Conservation (phyloP, 148 eudicot species). For the Diospyros kaki region DNA sequence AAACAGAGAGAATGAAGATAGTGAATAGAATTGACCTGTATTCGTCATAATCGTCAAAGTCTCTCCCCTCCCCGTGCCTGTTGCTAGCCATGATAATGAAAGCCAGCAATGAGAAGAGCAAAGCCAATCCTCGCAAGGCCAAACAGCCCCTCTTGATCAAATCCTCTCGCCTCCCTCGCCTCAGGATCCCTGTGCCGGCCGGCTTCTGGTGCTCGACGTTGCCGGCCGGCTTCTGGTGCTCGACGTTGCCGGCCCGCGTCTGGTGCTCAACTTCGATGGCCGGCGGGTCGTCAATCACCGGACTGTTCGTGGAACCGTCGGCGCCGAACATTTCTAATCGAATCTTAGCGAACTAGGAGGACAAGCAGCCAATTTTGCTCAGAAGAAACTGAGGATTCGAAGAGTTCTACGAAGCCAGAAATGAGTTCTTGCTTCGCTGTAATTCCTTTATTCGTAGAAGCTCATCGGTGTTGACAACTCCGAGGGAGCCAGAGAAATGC, state of each 20-base stretch:
- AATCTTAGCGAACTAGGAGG: neutral
- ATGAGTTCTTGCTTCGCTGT: too few relatives aligned
- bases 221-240: constrained; percentile 5
- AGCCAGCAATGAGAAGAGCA: constrained; percentile 50
- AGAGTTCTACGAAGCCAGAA: too few relatives aligned
- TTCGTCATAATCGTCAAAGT: constrained; percentile 32
- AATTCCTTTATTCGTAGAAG: too few relatives aligned
- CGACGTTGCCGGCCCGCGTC: constrained; percentile 8
- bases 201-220: constrained; percentile 26
- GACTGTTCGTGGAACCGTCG: too few relatives aligned
- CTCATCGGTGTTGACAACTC: too few relatives aligned
- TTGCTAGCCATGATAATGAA: constrained; percentile 62
- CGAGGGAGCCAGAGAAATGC: too few relatives aligned
- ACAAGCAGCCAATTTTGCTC: neutral
- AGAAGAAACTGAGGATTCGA: neutral
- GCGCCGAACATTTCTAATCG: neutral
- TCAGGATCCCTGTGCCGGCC: constrained; percentile 18
- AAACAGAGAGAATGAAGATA: neutral
- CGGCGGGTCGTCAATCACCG: neutral
- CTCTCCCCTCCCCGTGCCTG: constrained; percentile 32
- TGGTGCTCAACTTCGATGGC: neutral
- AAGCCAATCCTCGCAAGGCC: constrained; percentile 33
- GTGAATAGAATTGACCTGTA: constrained; percentile 28
- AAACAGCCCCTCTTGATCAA: constrained; percentile 38
- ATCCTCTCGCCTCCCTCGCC: constrained; percentile 48